Conservation (phyloP, 2,329 filamentous ascomycete species). For the Cladosporium sp. region DNA sequence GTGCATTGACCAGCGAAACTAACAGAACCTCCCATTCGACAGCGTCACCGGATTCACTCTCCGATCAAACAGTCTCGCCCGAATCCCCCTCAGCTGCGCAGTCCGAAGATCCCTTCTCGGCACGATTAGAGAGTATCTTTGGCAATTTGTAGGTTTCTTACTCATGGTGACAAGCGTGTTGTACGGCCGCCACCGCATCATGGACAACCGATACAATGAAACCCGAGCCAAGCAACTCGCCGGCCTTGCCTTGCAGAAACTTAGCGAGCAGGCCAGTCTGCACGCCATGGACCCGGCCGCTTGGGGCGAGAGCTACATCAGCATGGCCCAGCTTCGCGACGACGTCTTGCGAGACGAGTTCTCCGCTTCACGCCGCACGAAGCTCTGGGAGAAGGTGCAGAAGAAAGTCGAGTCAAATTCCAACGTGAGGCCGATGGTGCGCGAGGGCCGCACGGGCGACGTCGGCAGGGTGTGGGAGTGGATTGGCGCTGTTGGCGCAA, state of each 20-base stretch:
- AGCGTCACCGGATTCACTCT: slow-evolving; percentile 62
- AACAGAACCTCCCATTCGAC: slow-evolving; percentile 76
- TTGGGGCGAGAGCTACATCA: slow-evolving; percentile 75
- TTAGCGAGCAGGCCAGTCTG: slow-evolving; percentile 81
- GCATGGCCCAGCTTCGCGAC: slow-evolving; percentile 85
- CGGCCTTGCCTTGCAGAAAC: slow-evolving; percentile 75
- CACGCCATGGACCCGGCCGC: slow-evolving; percentile 63
- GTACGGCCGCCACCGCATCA: slow-evolving; percentile 66
- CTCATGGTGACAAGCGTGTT: slow-evolving; percentile 49
- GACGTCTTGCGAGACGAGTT: slow-evolving; percentile 85
- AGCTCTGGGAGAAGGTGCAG: slow-evolving; percentile 80
- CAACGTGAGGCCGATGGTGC: slow-evolving; percentile 80
- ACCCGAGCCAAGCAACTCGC: slow-evolving; percentile 80
- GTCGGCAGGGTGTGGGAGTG: slow-evolving; percentile 68
- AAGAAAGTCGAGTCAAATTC: slow-evolving; percentile 89
- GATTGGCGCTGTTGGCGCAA: slow-evolving; percentile 57
- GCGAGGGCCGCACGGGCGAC: slow-evolving; percentile 55
- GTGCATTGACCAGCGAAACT: slow-evolving; percentile 53
- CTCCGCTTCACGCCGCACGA: slow-evolving; percentile 70
- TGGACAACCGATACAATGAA: slow-evolving; percentile 63
- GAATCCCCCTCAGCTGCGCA: slow-evolving; percentile 82
- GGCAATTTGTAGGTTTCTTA: slow-evolving; percentile 71
- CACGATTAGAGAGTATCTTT: slow-evolving; percentile 82
- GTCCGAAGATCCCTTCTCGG: slow-evolving; percentile 75
- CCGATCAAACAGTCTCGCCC: slow-evolving; percentile 85